phyloP scores from a whole-genome alignment of 768 basidiomycete species.

The Hortiboletus campestris region DNA sequence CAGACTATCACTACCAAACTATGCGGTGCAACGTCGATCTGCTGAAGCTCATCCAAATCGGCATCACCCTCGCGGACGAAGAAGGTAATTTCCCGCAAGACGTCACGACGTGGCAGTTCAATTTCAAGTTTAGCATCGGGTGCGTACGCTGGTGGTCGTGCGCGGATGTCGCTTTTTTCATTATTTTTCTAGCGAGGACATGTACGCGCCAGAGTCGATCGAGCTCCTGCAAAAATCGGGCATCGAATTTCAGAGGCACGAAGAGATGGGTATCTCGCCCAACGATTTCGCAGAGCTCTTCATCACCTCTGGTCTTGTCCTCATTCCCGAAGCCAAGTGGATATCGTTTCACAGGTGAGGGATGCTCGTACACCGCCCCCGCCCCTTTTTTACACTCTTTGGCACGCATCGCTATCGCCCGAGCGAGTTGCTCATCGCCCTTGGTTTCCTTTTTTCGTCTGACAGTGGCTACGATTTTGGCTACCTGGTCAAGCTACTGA shows the following conservation, averaged over 20 bases:
- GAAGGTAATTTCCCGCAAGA: slow-evolving; percentile 90
- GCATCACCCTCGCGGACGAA: slow-evolving; percentile 91
- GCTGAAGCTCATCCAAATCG: slow-evolving; percentile 96
- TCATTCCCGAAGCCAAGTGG: slow-evolving; percentile 89
- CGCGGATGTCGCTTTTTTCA: neutral
- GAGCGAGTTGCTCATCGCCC: neutral
- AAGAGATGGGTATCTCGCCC: slow-evolving; percentile 87
- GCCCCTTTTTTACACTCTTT: neutral
- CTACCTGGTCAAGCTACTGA: slow-evolving; percentile 93
- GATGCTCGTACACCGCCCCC: no score
- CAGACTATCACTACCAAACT: slow-evolving; percentile 99
- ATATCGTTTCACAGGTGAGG: slow-evolving; percentile 95
- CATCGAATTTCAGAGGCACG: slow-evolving; percentile 91
- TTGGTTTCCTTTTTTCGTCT: neutral
- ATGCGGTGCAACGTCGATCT: slow-evolving; percentile 99
- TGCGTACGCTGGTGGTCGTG: slow-evolving; percentile 39
- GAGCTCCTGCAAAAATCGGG: slow-evolving; percentile 94
- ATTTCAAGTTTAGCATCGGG: slow-evolving; percentile 91
- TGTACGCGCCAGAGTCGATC: slow-evolving; percentile 97
- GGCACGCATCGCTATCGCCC: neutral
- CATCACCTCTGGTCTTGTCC: slow-evolving; percentile 93
- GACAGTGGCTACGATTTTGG: slow-evolving; percentile 97
- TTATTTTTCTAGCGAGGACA: slow-evolving; percentile 71
- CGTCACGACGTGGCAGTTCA: slow-evolving; percentile 97
- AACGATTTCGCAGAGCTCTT: slow-evolving; percentile 96